Conservation (phyloP, 257 asterid genomes). For the Paulownia fortunei region DNA sequence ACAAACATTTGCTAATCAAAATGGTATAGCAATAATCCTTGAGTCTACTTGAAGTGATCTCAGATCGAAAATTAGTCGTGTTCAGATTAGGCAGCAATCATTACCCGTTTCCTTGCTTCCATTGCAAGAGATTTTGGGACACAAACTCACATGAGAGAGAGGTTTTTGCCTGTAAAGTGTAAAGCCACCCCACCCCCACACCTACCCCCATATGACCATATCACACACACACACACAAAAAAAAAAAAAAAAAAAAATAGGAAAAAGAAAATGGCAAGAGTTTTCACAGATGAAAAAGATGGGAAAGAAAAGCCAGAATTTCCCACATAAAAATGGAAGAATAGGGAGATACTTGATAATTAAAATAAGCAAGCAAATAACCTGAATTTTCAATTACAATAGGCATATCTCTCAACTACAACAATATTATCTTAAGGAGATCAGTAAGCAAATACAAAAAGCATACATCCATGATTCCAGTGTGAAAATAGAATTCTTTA, state of each 20-base stretch:
- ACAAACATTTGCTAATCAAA: background rate
- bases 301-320: no score
- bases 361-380: constrained; percentile 24
- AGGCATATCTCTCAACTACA: constrained; percentile 34
- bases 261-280: background rate
- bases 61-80: background rate
- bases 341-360: background rate
- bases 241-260: background rate
- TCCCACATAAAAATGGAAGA: background rate
- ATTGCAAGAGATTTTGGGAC: constrained; percentile 22
- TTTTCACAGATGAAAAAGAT: background rate
- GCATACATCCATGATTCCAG: constrained; percentile 32
- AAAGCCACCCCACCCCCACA: background rate
- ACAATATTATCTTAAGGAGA: constrained; percentile 21
- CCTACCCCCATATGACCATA: no score
- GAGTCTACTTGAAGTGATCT: background rate
- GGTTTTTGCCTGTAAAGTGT: background rate
- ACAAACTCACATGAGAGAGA: background rate
- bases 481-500: constrained; percentile 36
- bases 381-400: constrained; percentile 27
- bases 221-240: no score
- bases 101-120: constrained; percentile 23
- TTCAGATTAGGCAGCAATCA: constrained; percentile 8
- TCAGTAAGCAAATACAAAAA: constrained; percentile 28
- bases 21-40: background rate